These are phyloP conservation scores for Triadica sebifera DNA, from an alignment of 345 rosid genomes.

Conservation along the genomic window DNA sequence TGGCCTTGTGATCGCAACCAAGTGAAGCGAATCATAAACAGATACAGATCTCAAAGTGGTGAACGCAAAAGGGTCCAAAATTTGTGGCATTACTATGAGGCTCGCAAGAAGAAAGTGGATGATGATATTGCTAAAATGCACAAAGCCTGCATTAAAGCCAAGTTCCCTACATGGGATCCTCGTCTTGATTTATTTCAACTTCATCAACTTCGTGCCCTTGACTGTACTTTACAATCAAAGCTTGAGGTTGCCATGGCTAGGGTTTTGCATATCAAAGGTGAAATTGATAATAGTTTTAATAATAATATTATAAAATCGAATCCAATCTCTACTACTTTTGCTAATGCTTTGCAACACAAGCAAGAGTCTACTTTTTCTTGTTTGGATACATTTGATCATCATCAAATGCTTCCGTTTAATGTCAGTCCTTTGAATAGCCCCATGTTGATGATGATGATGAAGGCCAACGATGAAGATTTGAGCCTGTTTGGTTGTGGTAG, in stretches of 20 bases:
- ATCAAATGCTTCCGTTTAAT: slow-evolving; percentile 10
- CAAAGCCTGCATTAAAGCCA: slow-evolving; percentile 19
- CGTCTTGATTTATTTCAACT: slow-evolving; percentile 9
- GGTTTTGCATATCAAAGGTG: slow-evolving; percentile 10
- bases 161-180: slow-evolving; percentile 21
- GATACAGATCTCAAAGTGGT: neutral
- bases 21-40: slow-evolving; percentile 20
- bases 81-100: slow-evolving; percentile 20
- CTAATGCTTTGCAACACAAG: neutral
- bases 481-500: neutral
- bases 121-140: slow-evolving; percentile 21
- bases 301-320: no score
- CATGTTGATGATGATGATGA: slow-evolving; percentile 9
- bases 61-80: slow-evolving; percentile 24
- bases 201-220: slow-evolving; percentile 15
- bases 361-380: neutral
- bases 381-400: neutral
- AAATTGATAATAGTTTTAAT: neutral
- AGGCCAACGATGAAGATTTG: neutral
- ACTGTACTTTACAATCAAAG: slow-evolving; percentile 1
- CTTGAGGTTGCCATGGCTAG: slow-evolving; percentile 17
- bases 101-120: slow-evolving; percentile 21
- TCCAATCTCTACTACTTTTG: no score
- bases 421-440: slow-evolving; percentile 8
- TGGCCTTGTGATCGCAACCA: slow-evolving; percentile 26